A percentile compares a stretch with the other conserved stretches of the same genome.
phyloP scores from a whole-genome alignment of 306 rosid species.

The Quercus variabilis region DNA sequence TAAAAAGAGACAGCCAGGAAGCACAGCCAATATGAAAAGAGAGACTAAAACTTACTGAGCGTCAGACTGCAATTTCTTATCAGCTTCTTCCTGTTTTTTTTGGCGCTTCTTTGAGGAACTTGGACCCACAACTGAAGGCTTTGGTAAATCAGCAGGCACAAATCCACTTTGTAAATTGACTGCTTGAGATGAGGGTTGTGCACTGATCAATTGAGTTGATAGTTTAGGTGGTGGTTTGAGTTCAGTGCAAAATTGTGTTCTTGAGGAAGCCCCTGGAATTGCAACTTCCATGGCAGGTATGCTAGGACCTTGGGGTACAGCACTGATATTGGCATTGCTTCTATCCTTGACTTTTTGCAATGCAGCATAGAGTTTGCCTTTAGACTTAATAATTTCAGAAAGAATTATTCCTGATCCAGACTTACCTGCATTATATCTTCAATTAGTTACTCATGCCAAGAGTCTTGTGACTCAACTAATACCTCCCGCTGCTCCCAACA shows the following conservation, averaged over 20 bases:
- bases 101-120: conserved; percentile 34
- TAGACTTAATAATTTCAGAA: conserved; percentile 39
- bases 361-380: conserved; percentile 23
- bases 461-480: no score
- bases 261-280: no score
- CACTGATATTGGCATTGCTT: no score
- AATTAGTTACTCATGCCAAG: background rate
- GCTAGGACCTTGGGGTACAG: background rate
- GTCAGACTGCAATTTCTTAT: conserved; percentile 29
- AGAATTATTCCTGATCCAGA: conserved; percentile 32
- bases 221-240: conserved; percentile 18
- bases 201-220: no score
- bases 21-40: background rate
- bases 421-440: conserved; percentile 22
- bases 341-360: conserved; percentile 11
- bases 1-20: no score
- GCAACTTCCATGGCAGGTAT: no score
- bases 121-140: conserved; percentile 8
- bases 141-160: conserved; percentile 19
- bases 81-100: conserved; percentile 38
- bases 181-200: background rate
- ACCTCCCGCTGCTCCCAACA: no score
- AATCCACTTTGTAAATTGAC: conserved; percentile 18
- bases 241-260: background rate
- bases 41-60: conserved; percentile 33